These are phyloP conservation scores for Fonsecaea multimorphosa DNA, from an alignment of 2,329 filamentous ascomycete genomes.

Conservation along the genomic window DNA sequence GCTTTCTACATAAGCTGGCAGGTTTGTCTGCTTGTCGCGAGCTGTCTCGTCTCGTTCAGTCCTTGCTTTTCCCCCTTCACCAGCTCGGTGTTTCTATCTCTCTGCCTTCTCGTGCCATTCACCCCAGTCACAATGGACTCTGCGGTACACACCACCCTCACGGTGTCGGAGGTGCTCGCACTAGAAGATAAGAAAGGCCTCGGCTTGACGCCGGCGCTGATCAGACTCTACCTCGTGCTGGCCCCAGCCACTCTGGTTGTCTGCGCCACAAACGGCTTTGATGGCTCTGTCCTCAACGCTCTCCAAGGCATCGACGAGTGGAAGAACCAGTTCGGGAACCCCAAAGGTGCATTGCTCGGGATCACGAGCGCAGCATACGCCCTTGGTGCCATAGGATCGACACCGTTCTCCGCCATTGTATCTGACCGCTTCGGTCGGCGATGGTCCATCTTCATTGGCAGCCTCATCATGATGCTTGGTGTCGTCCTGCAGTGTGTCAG, in stretches of 20 bases:
- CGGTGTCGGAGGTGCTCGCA: constrained; percentile 7
- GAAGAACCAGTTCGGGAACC: constrained; percentile 44
- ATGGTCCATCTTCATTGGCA: constrained; percentile 55
- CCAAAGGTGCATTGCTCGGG: constrained; percentile 49
- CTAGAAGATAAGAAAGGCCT: constrained; percentile 3
- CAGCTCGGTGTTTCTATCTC: not conserved
- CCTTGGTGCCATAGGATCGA: constrained; percentile 55
- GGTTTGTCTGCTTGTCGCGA: not conserved
- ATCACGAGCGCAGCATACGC: constrained; percentile 62
- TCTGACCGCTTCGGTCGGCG: constrained; percentile 56
- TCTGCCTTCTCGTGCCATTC: not conserved
- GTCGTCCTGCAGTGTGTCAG: constrained; percentile 44
- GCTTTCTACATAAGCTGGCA: not conserved
- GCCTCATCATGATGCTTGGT: constrained; percentile 53
- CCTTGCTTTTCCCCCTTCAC: not conserved
- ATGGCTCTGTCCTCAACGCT: constrained; percentile 27
- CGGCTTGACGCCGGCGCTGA: constrained; percentile 1
- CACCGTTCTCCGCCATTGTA: constrained; percentile 54
- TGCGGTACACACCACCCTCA: not conserved
- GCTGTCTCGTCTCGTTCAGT: not conserved
- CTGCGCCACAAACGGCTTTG: constrained; percentile 51
- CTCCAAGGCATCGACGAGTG: constrained; percentile 13
- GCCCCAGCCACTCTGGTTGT: constrained; percentile 66
- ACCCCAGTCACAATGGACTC: constrained; percentile 2
- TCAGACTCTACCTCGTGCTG: constrained; percentile 60